Base-by-base conservation (phyloP, 2,329 filamentous ascomycete genomes). In the Arthrobotrys sinensis region DNA sequence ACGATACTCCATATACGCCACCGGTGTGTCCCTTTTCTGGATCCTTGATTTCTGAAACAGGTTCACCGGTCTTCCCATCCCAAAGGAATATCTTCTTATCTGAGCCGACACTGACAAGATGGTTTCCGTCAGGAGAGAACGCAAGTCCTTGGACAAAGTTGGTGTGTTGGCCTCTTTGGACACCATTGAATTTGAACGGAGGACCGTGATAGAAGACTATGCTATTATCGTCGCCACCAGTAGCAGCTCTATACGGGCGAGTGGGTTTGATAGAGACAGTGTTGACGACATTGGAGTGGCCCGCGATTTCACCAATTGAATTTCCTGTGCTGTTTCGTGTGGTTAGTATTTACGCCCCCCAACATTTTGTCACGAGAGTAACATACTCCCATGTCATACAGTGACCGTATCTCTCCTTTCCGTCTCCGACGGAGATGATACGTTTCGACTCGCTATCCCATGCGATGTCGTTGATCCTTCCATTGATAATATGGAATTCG, bases 361-460 rank as follows among this genome's bases (percentile, higher is more conserved):
- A 16, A 32, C 5, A 28, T 3, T 95, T 93, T 12, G 16, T 10
- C 32, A 84, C 93, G 97, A 71, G 62, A 77, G 43, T n/a, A 24
- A 48, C 69, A 55, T 66, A 80, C 71, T 69, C 76, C 63, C 79
- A 79, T 14, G 71, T 66, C 38, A 55, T 73, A 45, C 66, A 77
- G 16, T 62, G 28, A 2, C 36, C 53, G 16, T 80, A 82, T 81
- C 93, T 90, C 86, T 98, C 94, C 83, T 95, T 94, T 64, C 96
- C 96, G 82, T 98, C 93, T 52, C 96, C 96, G 4, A 99, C 95
- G 2, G 95, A 96, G 82, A 98, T 97, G 83, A 99, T 91, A 62
- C 96, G 91, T 86, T 97, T 94, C 79, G 93, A 97, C 85, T 99
- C 96, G 72, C 94, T 95, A 83, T 98, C 96, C 94, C 96, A 99